phyloP scores from a whole-genome alignment of 1,139 yeast genomes.

The Magnusiomyces fungicola region DNA sequence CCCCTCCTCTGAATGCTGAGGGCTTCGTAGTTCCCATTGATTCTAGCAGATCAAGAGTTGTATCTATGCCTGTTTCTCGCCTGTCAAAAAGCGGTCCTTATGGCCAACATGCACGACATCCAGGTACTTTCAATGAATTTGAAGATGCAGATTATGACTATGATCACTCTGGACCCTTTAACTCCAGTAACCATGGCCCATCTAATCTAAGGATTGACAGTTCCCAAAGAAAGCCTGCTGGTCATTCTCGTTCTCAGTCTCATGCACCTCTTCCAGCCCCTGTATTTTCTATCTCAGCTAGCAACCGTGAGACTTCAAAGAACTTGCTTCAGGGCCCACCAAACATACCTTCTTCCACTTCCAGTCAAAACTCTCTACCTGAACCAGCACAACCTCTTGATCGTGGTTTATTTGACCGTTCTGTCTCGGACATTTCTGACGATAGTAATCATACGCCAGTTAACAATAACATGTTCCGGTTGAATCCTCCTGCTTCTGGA shows the following conservation, averaged over 20 bases:
- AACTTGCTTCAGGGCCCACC: background rate
- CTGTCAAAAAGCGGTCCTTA: background rate
- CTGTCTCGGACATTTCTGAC: slow-evolving; percentile 5
- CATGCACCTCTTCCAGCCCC: slow-evolving; percentile 3
- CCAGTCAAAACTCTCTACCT: no score
- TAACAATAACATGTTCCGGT: slow-evolving; percentile 1
- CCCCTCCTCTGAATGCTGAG: slow-evolving; percentile 9
- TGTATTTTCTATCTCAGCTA: slow-evolving; percentile 1
- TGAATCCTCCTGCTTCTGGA: background rate
- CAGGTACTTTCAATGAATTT: slow-evolving; percentile 4
- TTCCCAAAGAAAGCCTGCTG: background rate
- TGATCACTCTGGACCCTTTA: slow-evolving; percentile 5
- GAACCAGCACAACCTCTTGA: slow-evolving; percentile 1
- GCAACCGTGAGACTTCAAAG: slow-evolving; percentile 2
- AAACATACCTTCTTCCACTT: no score
- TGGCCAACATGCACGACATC: background rate
- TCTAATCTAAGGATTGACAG: background rate
- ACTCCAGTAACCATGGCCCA: background rate
- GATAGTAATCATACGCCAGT: slow-evolving; percentile 1
- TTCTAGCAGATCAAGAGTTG: slow-evolving; percentile 6
- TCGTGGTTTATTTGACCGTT: slow-evolving; percentile 9
- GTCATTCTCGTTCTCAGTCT: slow-evolving; percentile 1
- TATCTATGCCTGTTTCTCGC: slow-evolving; percentile 9
- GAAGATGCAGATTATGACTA: slow-evolving; percentile 1
- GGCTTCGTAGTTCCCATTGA: slow-evolving; percentile 12